A percentile compares a stretch with the other conserved stretches of the same genome.
phyloP scores from a whole-genome alignment of 2,329 filamentous ascomycete species.

The Aspergillus tamarii region DNA sequence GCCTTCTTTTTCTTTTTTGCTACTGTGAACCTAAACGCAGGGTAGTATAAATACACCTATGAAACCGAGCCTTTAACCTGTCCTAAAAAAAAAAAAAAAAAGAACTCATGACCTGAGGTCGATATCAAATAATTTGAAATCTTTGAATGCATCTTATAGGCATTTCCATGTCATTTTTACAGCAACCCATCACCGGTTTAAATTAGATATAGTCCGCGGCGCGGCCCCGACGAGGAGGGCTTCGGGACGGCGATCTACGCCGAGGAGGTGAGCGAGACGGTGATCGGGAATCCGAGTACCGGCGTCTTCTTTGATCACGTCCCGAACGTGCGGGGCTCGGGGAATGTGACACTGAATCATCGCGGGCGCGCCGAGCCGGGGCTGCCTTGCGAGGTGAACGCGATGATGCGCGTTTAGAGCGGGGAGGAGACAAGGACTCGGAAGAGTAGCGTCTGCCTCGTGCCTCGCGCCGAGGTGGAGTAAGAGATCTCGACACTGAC shows the following conservation, averaged over 20 bases:
- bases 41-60: slow-evolving; percentile 12
- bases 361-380: slow-evolving; percentile 26
- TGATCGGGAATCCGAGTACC: slow-evolving; percentile 25
- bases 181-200: background rate
- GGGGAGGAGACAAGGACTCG: slow-evolving; percentile 34
- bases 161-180: background rate
- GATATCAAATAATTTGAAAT: background rate
- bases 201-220: slow-evolving; percentile 14
- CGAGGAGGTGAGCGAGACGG: slow-evolving; percentile 26
- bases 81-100: background rate
- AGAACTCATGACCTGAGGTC: background rate
- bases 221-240: slow-evolving; percentile 23
- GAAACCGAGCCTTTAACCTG: slow-evolving; percentile 3
- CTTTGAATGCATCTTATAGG: background rate
- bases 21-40: background rate
- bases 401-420: slow-evolving; percentile 28
- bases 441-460: slow-evolving; percentile 29
- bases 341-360: slow-evolving; percentile 29
- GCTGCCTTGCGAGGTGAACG: slow-evolving; percentile 30
- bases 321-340: slow-evolving; percentile 23
- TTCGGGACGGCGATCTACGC: slow-evolving; percentile 19
- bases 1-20: background rate
- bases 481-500: slow-evolving; percentile 35
- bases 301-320: slow-evolving; percentile 18
- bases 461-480: slow-evolving; percentile 29